Evolutionary conservation across 129 eudicot species (phyloP), one percentile per base, ranked within the genome.

Genomic region (Tagetes patula): DNA sequence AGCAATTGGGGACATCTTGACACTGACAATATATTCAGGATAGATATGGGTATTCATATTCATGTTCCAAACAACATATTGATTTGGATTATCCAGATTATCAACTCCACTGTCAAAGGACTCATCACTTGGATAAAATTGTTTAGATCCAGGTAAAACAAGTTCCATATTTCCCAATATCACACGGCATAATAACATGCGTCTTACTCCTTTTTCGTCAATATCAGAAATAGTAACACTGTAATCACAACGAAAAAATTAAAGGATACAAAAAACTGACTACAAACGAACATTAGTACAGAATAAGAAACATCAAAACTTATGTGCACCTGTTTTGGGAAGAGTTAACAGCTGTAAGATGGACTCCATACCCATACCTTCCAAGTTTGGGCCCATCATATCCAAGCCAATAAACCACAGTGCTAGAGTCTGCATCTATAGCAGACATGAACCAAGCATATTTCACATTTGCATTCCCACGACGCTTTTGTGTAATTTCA

Each of bases 171-270:
- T 85, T 72, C 94, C 94, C 90, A 85, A 37, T 65, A 85, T 83
- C 49, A 88, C 94, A 73, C 90, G 88, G 65, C 88, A 85, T 53
- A 87, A 82, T 36, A 87, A 71, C 85, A 87, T 70, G 75, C 79
- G 70, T n/a, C 72, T 60, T 71, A 82, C 73, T 72, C 85, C 93
- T 66, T 82, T 87, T 84, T 87, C 93, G 76, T 87, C 93, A 87
- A 75, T 83, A 82, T 85, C 87, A 75, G 84, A 77, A 50, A 71
- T 77, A 14, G 74, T 72, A 55, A 77, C 94, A 83, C 94, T 88
- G 90, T 71, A 75, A 77, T 65, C 46, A 50, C 70, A 65, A 27
- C 50, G 78, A 64, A 64, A 63, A 70, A 38, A 42, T 36, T 39
- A 65, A 65, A 72, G 47, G 36, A 46, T 30, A 3, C 1, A 45